These are phyloP conservation scores for Orbilia javanica DNA, from an alignment of 2,329 filamentous ascomycete genomes.

Conservation along the genomic window DNA sequence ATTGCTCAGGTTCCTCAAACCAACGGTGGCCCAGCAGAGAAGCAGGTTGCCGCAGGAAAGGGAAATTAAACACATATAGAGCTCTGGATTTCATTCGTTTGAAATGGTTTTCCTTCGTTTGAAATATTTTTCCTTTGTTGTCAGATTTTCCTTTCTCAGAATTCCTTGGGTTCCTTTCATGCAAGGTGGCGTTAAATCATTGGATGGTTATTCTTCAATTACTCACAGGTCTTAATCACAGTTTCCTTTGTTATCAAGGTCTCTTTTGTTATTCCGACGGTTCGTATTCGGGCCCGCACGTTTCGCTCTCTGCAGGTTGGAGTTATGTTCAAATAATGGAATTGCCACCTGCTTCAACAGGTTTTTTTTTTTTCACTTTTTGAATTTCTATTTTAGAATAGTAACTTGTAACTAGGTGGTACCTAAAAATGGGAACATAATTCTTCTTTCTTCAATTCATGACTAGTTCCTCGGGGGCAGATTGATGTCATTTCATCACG, in stretches of 20 bases:
- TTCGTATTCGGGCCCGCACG: conserved; percentile 1
- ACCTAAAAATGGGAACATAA: conserved; percentile 25
- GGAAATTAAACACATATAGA: conserved; percentile 5
- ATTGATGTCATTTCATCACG: not conserved
- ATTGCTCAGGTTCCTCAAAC: conserved; percentile 60
- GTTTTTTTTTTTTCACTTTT: not conserved
- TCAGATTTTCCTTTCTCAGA: conserved; percentile 9
- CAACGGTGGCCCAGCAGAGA: conserved; percentile 38
- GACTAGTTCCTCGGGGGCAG: not conserved
- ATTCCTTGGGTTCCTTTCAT: conserved; percentile 9
- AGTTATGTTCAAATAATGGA: conserved; percentile 10
- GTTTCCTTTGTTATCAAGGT: conserved; percentile 37
- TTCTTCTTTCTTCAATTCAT: conserved; percentile 5
- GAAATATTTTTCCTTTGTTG: conserved; percentile 23
- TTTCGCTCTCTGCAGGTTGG: conserved; percentile 25
- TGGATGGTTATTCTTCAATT: conserved; percentile 11
- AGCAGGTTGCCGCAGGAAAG: conserved; percentile 27
- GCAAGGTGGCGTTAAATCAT: conserved; percentile 39
- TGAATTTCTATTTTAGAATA: conserved; percentile 5
- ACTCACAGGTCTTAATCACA: conserved; percentile 30
- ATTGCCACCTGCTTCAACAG: conserved; percentile 28
- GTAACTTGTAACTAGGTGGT: conserved; percentile 32
- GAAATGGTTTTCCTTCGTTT: conserved; percentile 1
- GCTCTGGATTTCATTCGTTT: conserved; percentile 1
- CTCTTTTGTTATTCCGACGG: not conserved